Evolutionary conservation across 1,284 basidiomycete genomes (phyloP), one percentile per base, ranked within the genome.

Genomic region (Prillingera fragicola): DNA sequence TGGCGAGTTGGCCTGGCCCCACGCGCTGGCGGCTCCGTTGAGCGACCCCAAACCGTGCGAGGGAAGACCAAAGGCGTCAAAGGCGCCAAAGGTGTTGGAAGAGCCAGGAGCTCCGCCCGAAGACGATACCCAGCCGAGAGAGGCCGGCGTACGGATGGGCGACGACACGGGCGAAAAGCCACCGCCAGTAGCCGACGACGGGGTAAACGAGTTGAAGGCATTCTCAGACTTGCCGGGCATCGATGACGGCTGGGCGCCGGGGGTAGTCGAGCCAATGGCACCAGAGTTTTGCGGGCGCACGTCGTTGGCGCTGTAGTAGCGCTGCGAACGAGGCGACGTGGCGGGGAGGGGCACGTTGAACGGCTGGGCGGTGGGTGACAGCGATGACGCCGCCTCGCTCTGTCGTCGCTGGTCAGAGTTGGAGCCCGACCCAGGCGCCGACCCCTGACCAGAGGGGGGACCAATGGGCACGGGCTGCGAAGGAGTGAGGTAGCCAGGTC

Each of bases 361-460:
- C 0, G 67, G 67, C 43, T 63, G 63, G 14, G 67, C 67, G 7
- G 56, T 69, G 1, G 67, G 67, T 5, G 65, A 68, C 13, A 69
- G 52, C 4, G 59, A 56, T 2, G 65, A 66, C 3, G 40, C 21
- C 3, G 29, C 38, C 17, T 59, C 56, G 4, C 33, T 32, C 4
- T 25, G 19, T 15, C 38, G 29, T 12, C 49, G 46, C 3, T 27
- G 43, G 15, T 51, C 44, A 10, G 31, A 18, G 29, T 33, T 31
- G 42, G 34, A 33, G 17, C 34, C 22, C n/a, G 37, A 15, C 8
- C 7, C 8, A n/a, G n/a, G n/a, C n/a, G n/a, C n/a, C n/a, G n/a
- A n/a, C n/a, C n/a, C n/a, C n/a, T n/a, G n/a, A n/a, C n/a, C 44
- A 6, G 36, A 43, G 4, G 44, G 42, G 0, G 48, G 45, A 2